Base-by-base conservation (phyloP, 305 asterid species). In the Lippia alba region DNA sequence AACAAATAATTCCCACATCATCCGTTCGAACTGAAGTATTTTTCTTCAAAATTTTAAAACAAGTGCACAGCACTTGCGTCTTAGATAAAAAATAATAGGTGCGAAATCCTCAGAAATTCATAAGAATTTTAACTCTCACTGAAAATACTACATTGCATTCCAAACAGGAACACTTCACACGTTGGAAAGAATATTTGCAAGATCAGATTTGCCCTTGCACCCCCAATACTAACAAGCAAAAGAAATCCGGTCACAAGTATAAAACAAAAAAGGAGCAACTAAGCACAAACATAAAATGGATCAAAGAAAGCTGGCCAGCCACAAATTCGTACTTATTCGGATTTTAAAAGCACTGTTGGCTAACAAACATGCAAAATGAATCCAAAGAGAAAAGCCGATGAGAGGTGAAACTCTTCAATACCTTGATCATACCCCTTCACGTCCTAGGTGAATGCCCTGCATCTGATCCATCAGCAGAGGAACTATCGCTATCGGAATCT, bases 401-500 rank as follows among this genome's bases (percentile, higher is more conserved):
- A 36, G 41, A 36, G 9, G 9, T 36, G 41, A 36, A 65, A 20
- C 33, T 67, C 39, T 67, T 48, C 20, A 39, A 48, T 80, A 83
- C 86, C 85, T 78, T 61, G 68, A 46, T 45, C 39, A 40, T 41
- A 64, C 56, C 64, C 63, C 50, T 69, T 82, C 78, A 71, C 14
- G 82, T 70, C 82, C 68, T 77, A 10, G 83, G 87, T 24, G 83
- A 83, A 41, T 79, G 83, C 58, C 68, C 84, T 17, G 76, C 89
- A 74, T 76, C 79, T 6, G 85, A 81, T 65, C 86, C 86, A 75
- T 78, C 73, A 6, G 60, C 77, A 19, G 91, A 86, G 68, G 91
- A 81, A 60, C 85, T 81, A 34, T 80, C 83, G 7, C 85, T 78
- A 61, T 81, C 89, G 7, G 84, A 77, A 76, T 81, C 91, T 86